Evolutionary conservation across 768 basidiomycete species (phyloP).

Genomic region (Gelatoporia subvermispora): DNA sequence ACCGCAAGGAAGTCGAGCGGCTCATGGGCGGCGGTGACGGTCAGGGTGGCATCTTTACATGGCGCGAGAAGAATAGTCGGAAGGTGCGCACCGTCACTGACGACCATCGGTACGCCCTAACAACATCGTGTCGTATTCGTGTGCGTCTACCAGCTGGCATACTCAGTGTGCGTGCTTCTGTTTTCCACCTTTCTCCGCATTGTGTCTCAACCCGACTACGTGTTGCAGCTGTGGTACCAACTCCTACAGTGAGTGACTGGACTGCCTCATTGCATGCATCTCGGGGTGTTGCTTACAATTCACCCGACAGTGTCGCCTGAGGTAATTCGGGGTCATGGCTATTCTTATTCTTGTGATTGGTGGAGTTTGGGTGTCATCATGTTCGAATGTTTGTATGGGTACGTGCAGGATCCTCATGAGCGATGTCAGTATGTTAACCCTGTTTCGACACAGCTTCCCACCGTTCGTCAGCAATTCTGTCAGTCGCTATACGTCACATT

Average conservation of each 20-base stretch:
- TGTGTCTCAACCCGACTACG: not conserved
- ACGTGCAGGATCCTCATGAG: conserved; percentile 25
- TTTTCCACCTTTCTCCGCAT: conserved; percentile 9
- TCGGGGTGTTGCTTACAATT: not conserved
- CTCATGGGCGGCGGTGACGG: conserved; percentile 83
- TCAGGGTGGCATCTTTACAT: conserved; percentile 83
- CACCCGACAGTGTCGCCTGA: conserved; percentile 76
- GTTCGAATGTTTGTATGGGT: conserved; percentile 94
- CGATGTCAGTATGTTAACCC: conserved; percentile 5
- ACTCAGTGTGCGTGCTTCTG: conserved; percentile 67
- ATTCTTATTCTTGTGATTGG: conserved; percentile 95
- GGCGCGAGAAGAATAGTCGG: conserved; percentile 90
- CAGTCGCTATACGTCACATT: conserved; percentile 22
- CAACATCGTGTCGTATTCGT: conserved; percentile 13
- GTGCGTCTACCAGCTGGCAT: conserved; percentile 56
- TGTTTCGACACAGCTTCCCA: conserved; percentile 49
- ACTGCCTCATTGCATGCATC: not conserved
- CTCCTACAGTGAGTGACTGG: conserved; percentile 66
- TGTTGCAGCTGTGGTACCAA: conserved; percentile 70
- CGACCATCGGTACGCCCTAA: conserved; percentile 6
- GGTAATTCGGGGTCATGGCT: conserved; percentile 87
- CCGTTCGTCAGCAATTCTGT: conserved; percentile 95
- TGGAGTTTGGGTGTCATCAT: conserved; percentile 98
- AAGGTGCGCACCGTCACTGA: conserved; percentile 50
- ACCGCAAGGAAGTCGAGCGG: conserved; percentile 75